Conservation (phyloP, 768 basidiomycete species). For the Thelephora aurantiotincta region DNA sequence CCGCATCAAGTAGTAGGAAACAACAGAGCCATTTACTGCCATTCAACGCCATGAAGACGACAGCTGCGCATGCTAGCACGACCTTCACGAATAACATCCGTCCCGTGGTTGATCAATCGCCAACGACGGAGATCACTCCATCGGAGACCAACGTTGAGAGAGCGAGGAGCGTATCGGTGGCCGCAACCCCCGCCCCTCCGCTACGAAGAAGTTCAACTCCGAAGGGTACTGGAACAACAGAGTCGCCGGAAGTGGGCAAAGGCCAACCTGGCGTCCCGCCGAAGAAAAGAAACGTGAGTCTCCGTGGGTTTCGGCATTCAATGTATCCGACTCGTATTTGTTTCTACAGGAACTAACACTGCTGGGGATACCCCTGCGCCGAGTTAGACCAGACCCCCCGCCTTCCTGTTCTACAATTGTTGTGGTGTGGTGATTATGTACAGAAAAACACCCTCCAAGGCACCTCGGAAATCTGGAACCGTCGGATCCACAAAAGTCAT, state of each 20-base stretch:
- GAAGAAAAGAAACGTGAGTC: constrained; percentile 65
- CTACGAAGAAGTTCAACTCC: constrained; percentile 17
- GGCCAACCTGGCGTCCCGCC: constrained; percentile 38
- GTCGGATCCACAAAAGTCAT: constrained; percentile 8
- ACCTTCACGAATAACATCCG: constrained; percentile 29
- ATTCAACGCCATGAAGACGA: constrained; percentile 67
- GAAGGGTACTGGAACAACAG: constrained; percentile 19
- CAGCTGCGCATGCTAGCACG: constrained; percentile 53
- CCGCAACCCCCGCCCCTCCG: constrained; percentile 17
- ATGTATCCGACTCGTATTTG: too few relatives aligned
- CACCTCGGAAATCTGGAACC: neutral
- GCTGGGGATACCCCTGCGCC: too few relatives aligned
- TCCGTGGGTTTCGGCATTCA: too few relatives aligned
- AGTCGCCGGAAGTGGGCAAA: constrained; percentile 33
- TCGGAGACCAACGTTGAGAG: neutral
- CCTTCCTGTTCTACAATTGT: too few relatives aligned
- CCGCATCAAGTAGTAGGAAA: constrained; percentile 21
- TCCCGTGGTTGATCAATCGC: constrained; percentile 11
- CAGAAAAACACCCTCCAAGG: too few relatives aligned
- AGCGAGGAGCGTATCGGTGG: constrained; percentile 17
- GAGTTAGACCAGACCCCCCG: too few relatives aligned
- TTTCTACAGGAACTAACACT: too few relatives aligned
- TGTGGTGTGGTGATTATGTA: too few relatives aligned
- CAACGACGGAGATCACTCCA: constrained; percentile 11
- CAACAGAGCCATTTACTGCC: constrained; percentile 58